Percentiles rank a stretch among this genome's conserved stretches.
Evolutionary conservation across 345 rosid genomes (phyloP).

Genomic region (Hibiscus mutabilis): DNA sequence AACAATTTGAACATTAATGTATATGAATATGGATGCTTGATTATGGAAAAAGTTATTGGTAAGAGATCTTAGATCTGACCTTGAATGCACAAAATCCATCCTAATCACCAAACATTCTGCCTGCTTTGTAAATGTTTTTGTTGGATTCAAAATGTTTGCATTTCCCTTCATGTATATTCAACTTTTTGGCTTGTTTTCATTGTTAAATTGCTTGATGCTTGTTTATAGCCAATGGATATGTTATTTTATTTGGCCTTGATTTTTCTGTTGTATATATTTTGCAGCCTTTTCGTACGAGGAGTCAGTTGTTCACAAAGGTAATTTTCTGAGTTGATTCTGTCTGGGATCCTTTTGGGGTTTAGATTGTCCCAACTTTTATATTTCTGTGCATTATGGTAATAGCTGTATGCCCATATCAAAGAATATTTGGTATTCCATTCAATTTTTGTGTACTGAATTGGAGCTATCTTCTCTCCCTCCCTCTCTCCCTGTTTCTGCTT

Average conservation of each 20-base stretch:
- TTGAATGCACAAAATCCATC: not conserved
- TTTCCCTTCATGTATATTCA: not conserved
- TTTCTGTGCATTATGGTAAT: not conserved
- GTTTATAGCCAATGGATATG: not conserved
- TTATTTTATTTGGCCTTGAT: not conserved
- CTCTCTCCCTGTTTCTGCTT: not conserved
- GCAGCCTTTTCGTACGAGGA: conserved; percentile 91
- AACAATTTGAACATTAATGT: not conserved
- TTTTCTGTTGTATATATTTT: conserved; percentile 13
- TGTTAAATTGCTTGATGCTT: not conserved
- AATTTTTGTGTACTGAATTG: not conserved
- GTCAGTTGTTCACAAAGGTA: conserved; percentile 73
- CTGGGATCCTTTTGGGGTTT: not conserved
- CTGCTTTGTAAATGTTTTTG: not conserved
- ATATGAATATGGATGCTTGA: not conserved
- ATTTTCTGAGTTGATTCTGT: conserved; percentile 2
- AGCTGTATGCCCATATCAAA: not conserved
- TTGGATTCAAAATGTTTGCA: not conserved
- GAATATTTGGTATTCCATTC: not conserved
- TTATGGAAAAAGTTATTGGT: not conserved
- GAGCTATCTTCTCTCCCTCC: not conserved
- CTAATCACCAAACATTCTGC: not conserved
- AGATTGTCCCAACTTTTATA: not conserved
- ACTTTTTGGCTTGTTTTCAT: not conserved
- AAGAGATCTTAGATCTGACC: not conserved